Conservation (phyloP, 768 basidiomycete species). For the Aureoboletus auriporus region DNA sequence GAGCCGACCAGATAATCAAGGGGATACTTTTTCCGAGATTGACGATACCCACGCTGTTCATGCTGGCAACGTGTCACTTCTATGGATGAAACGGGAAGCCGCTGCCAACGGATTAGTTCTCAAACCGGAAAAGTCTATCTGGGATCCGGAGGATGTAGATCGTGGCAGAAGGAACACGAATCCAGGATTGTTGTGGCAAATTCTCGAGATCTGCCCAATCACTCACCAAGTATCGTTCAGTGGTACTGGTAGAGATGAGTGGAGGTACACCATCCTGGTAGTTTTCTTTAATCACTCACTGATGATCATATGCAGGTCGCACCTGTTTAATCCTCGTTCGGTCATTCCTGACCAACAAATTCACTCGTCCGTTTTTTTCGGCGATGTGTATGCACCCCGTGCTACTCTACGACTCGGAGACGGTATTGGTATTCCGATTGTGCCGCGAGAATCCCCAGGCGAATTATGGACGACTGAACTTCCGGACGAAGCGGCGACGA, state of each 20-base stretch:
- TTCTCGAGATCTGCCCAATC: background rate
- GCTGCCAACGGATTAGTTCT: constrained; percentile 1
- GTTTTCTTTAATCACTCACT: too few species aligned
- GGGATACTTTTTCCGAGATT: too few species aligned
- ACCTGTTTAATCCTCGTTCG: background rate
- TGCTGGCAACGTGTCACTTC: constrained; percentile 4
- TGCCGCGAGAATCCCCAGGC: background rate
- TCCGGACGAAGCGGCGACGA: background rate
- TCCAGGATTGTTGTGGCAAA: background rate
- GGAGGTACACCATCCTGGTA: background rate
- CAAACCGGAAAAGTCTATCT: background rate
- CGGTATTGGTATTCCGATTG: background rate
- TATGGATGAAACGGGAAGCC: constrained; percentile 11
- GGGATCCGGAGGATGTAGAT: constrained; percentile 7
- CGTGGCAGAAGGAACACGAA: background rate
- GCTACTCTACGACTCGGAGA: background rate
- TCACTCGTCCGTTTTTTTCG: background rate
- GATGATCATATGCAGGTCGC: background rate
- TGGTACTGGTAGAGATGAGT: constrained; percentile 1
- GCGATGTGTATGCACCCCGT: background rate
- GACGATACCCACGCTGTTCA: background rate
- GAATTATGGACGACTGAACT: background rate
- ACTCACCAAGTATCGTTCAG: constrained; percentile 10
- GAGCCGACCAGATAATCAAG: background rate
- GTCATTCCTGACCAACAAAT: background rate